These are phyloP conservation scores for Trypanosoma conorhini DNA, from an alignment of 208 protist genomes.

Conservation along the genomic window DNA sequence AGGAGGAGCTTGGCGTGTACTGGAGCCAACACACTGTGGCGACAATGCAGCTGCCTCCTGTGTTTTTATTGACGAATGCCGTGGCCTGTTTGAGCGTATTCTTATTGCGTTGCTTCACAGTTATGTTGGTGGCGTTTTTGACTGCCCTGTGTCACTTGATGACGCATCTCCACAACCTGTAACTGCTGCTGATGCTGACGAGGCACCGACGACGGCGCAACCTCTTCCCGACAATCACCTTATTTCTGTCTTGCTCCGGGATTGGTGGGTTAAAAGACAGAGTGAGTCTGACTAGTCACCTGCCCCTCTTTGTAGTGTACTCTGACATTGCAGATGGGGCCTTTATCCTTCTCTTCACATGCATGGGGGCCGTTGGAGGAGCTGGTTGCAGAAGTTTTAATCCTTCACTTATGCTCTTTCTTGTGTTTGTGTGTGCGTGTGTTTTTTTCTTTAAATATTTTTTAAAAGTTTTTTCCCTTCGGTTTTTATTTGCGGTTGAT, in stretches of 20 bases:
- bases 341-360: neutral
- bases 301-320: neutral
- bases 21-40: neutral
- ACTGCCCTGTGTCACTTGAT: neutral
- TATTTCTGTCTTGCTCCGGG: neutral
- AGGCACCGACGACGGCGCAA: neutral
- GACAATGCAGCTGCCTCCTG: slow-evolving; percentile 18
- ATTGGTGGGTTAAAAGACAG: neutral
- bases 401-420: slow-evolving; percentile 1
- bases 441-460: slow-evolving; percentile 2
- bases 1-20: slow-evolving; percentile 5
- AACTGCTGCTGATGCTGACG: neutral
- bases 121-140: slow-evolving; percentile 3
- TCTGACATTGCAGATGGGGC: neutral
- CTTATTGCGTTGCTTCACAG: slow-evolving; percentile 13
- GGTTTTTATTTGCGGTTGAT: too few species aligned
- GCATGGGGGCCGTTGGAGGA: neutral
- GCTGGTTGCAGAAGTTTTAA: neutral
- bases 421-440: slow-evolving; percentile 7
- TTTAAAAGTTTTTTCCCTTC: too few species aligned
- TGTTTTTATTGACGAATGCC: slow-evolving; percentile 19
- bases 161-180: neutral
- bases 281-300: neutral
- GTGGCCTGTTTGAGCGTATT: slow-evolving; percentile 24
- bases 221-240: neutral